These are phyloP conservation scores for Rhizopus arrhizus DNA, from an alignment of 371 early-diverging fungal genomes.

Conservation along the genomic window DNA sequence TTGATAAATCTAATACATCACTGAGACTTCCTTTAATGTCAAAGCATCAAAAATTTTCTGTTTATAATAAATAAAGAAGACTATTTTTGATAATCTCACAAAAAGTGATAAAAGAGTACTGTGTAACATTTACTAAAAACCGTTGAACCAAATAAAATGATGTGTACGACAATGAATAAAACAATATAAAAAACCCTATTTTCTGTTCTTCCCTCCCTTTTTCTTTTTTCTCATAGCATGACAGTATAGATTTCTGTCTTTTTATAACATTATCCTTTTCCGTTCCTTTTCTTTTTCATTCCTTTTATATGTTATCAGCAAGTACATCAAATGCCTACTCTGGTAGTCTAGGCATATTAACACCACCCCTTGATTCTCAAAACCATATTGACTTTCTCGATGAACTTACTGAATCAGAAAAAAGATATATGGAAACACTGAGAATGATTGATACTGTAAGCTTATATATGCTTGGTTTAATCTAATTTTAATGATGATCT, in stretches of 20 bases:
- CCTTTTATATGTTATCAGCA: constrained; percentile 30
- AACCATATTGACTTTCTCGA: constrained; percentile 41
- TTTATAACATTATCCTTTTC: background rate
- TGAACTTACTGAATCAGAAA: constrained; percentile 57
- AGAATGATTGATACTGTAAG: constrained; percentile 54
- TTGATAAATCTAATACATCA: no score
- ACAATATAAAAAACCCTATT: background rate
- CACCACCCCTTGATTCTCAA: constrained; percentile 30
- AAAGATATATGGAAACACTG: constrained; percentile 44
- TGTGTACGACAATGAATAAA: background rate
- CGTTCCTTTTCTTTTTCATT: constrained; percentile 11
- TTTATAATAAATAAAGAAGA: no score
- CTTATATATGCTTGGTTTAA: background rate
- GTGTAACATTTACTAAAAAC: no score
- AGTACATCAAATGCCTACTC: constrained; percentile 29
- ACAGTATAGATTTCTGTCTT: background rate
- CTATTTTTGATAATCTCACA: no score
- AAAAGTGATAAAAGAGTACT: no score
- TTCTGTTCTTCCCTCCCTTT: constrained; percentile 2
- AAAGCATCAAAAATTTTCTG: no score
- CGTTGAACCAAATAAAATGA: background rate
- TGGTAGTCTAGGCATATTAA: constrained; percentile 8
- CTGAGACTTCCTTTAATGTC: no score
- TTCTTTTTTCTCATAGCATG: background rate
- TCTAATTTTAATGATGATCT: background rate